Conservation (phyloP, 345 rosid species). For the Bruguiera parviflora region DNA sequence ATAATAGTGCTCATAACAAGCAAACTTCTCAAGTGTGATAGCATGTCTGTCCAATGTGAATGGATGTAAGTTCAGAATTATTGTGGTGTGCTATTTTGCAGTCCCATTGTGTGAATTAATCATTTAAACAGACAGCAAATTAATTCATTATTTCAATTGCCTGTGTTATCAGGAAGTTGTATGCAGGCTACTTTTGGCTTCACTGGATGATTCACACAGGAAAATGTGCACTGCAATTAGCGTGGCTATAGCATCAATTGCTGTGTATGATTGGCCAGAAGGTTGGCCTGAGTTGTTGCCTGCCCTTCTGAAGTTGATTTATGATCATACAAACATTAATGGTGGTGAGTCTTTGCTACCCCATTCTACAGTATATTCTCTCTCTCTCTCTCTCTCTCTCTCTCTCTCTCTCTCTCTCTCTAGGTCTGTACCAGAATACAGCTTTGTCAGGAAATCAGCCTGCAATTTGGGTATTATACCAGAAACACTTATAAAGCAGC, state of each 20-base stretch:
- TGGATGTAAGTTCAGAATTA: too few species aligned
- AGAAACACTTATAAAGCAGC: background rate
- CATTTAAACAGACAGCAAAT: background rate
- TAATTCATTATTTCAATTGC: background rate
- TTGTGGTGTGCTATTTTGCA: too few species aligned
- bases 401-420: background rate
- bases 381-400: background rate
- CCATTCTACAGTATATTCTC: constrained; percentile 1
- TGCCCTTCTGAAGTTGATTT: constrained; percentile 62
- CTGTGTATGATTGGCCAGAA: constrained; percentile 89
- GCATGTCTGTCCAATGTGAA: too few species aligned
- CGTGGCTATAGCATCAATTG: constrained; percentile 79
- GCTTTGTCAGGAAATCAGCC: background rate
- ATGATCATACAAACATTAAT: constrained; percentile 53
- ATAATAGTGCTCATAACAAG: too few species aligned
- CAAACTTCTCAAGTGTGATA: too few species aligned
- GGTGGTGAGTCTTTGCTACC: constrained; percentile 47
- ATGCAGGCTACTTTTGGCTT: constrained; percentile 59
- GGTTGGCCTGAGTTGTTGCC: constrained; percentile 86
- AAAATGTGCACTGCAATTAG: constrained; percentile 85
- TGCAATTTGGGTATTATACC: background rate
- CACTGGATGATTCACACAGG: constrained; percentile 70
- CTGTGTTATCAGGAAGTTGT: constrained; percentile 59
- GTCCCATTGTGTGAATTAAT: background rate
- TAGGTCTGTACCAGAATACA: background rate